Base-by-base conservation (phyloP, 345 rosid species). In the Eucalyptus globulus region DNA sequence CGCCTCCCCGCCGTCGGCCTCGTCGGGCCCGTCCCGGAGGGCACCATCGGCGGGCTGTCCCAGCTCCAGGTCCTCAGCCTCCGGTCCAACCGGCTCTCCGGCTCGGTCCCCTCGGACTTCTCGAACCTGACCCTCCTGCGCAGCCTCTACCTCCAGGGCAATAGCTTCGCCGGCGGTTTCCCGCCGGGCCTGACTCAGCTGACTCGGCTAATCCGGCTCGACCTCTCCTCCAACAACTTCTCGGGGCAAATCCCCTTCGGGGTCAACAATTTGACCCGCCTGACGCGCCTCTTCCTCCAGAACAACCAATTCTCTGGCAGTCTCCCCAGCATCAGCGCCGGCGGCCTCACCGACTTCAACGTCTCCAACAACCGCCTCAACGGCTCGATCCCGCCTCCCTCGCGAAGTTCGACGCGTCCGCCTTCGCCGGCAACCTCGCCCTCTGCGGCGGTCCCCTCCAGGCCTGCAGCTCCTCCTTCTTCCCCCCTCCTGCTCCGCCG, bases 1-100 rank as follows among this genome's bases (percentile, higher is more conserved):
- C 98, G 99, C 14, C 95, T 98, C 40, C 99, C 99, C 27, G 99
- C 95, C 2, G 97, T 92, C 34, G 98, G 97, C 56, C 96, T 98
- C 40, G 92, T 97, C 4, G 99, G 99, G 50, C 87, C 92, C 47
- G 92, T 98, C 91, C 99, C 99, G 9, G 45, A 90, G 27, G 92
- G 92, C 89, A 95, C 99, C 0, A 81, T 98, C 16, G 99, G 99
- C n/a, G 89, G 89, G 49, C 94, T 98, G 47, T 93, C 87, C 88
- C 95, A 94, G 86, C 99, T 98, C 90, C 94, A 99, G 58, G 97
- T 98, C 76, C 92, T 98, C 21, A 96, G 99, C 93, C 98, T 97
- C 88, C 99, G 98, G 14, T 94, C 97, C 2, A 97, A 97, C 87
- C 94, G 99, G 72, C 93, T 98, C 76, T 90, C 94, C 87, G 99